Evolutionary conservation across 1,284 basidiomycete species (phyloP), one percentile per base, ranked within the genome.

Genomic region (Sphagnurus paluster): DNA sequence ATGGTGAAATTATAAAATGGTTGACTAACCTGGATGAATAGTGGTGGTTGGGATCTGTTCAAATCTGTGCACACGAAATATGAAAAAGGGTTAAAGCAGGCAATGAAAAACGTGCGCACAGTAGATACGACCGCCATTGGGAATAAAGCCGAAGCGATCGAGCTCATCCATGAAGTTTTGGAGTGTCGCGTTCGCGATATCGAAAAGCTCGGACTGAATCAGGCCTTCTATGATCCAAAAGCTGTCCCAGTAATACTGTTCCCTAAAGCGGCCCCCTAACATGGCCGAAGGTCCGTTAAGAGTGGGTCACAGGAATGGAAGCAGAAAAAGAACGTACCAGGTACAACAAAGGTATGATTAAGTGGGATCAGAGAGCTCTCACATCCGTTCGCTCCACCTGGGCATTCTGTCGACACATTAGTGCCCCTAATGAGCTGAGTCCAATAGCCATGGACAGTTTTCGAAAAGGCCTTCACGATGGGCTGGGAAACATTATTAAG

Each of bases 121-220:
- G 56, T 91, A 90, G 39, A 84, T 84, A 3, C 90, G 76, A 11
- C 92, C 93, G 10, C 94, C 94, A 60, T 97, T 98, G 1, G 93
- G 93, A 54, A 98, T 85, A 69, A 96, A 98, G 0, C 93, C 93
- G 52, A 82, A 76, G 30, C 65, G 66, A 28, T 88, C 80, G 41
- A 97, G 71, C 61, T 94, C 82, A 59, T 97, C 93, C 91, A 96
- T 93, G 60, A 97, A 94, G 70, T 96, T 95, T 56, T 89, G 80
- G 23, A 95, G 70, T 0, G 92, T 87, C 10, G 74, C 82, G 56
- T 89, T 90, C 44, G 80, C 89, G 40, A 90, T 76, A 49, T 75
- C 72, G 56, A 81, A 84, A 16, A 96, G 75, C 61, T 88, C 79
- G 2, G 88, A 92, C 59, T 87, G 72, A 35, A 97, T 71, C 25